Percentiles rank a stretch among this genome's conserved stretches.
Evolutionary conservation across 2,329 filamentous ascomycete species (phyloP).

Genomic region (Sporothrix euskadiensis): DNA sequence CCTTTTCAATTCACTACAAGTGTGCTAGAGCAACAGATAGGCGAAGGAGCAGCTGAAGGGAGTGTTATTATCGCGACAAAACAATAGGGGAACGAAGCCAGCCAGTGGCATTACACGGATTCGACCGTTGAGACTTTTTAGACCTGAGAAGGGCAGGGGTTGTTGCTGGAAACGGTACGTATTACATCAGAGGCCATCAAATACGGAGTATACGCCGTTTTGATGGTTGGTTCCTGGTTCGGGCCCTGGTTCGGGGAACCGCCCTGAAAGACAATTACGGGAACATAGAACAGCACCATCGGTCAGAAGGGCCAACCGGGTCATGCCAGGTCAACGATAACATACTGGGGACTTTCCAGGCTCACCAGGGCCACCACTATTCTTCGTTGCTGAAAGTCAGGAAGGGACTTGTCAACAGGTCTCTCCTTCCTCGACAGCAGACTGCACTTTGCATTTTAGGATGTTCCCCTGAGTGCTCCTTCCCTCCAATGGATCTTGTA

Average conservation of each 20-base stretch:
- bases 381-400: not conserved
- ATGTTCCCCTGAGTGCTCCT: not conserved
- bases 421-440: not conserved
- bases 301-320: not conserved
- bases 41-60: not conserved
- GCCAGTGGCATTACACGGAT: constrained; percentile 29
- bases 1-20: too few species aligned
- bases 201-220: not conserved
- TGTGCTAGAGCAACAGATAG: not conserved
- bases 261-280: not conserved
- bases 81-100: not conserved
- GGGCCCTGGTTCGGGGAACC: not conserved
- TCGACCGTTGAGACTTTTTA: not conserved
- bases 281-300: not conserved
- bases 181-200: not conserved
- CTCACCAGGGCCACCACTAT: not conserved
- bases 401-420: not conserved
- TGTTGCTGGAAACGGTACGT: not conserved
- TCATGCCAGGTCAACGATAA: too few species aligned
- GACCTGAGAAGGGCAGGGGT: not conserved
- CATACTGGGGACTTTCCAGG: not conserved
- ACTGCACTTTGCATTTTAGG: not conserved
- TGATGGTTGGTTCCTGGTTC: not conserved
- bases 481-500: not conserved
- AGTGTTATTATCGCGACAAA: not conserved